phyloP scores from a whole-genome alignment of 306 rosid species.

The Bauhinia variegata region DNA sequence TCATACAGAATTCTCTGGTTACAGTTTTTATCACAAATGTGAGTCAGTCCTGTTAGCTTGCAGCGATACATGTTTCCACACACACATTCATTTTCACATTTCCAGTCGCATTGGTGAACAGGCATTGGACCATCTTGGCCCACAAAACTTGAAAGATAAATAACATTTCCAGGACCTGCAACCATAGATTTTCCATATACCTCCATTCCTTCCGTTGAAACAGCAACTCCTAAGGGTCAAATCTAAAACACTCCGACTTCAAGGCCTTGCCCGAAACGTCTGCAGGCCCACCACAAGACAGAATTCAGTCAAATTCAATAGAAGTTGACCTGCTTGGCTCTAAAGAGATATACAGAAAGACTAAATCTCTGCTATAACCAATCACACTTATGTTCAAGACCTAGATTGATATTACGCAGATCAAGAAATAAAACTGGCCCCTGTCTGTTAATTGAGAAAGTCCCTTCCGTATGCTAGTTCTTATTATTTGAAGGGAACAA shows the following conservation, averaged over 20 bases:
- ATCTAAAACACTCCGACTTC: slow-evolving; percentile 42
- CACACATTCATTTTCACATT: slow-evolving; percentile 88
- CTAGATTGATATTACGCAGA: neutral
- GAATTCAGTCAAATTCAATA: slow-evolving; percentile 52
- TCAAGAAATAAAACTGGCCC: neutral
- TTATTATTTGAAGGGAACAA: slow-evolving; percentile 14
- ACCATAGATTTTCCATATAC: slow-evolving; percentile 72
- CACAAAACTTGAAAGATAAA: slow-evolving; percentile 88
- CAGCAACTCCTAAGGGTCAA: slow-evolving; percentile 51
- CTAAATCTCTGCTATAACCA: slow-evolving; percentile 9
- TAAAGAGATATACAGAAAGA: slow-evolving; percentile 15
- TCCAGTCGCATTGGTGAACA: slow-evolving; percentile 94
- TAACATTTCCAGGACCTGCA: slow-evolving; percentile 80
- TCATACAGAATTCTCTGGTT: slow-evolving; percentile 93
- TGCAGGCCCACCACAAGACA: slow-evolving; percentile 66
- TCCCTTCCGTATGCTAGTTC: slow-evolving; percentile 24
- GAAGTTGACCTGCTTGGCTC: slow-evolving; percentile 20
- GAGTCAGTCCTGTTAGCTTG: slow-evolving; percentile 92
- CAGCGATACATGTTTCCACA: slow-evolving; percentile 95
- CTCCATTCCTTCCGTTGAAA: slow-evolving; percentile 70
- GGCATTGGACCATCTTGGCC: slow-evolving; percentile 66
- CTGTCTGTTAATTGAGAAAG: slow-evolving; percentile 14
- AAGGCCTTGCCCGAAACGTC: slow-evolving; percentile 47
- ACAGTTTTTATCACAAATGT: slow-evolving; percentile 98
- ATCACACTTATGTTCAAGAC: slow-evolving; percentile 2